Conservation (phyloP, 768 basidiomycete species). For the Mycena galericulata region DNA sequence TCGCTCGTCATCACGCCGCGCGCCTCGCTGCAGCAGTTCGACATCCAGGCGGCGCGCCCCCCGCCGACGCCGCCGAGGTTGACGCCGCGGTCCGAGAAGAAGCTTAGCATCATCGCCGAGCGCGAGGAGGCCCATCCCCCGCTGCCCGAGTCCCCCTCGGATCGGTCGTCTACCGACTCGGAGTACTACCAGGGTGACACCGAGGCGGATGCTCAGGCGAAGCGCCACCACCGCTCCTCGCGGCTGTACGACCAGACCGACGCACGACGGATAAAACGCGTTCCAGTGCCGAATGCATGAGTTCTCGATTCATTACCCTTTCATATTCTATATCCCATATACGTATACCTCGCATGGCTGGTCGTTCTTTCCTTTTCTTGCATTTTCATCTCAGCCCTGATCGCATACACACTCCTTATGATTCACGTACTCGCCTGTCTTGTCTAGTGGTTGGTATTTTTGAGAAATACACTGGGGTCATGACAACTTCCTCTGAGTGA, state of each 20-base stretch:
- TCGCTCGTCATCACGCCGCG: constrained; percentile 17
- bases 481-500: too few relatives aligned
- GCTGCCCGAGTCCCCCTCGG: neutral
- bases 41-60: constrained; percentile 9
- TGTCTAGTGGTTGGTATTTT: constrained; percentile 9
- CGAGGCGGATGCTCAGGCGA: constrained; percentile 18
- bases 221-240: constrained; percentile 18
- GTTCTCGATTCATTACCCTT: neutral
- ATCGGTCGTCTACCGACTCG: constrained; percentile 25
- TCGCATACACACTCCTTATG: constrained; percentile 2
- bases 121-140: constrained; percentile 20
- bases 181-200: constrained; percentile 30
- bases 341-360: constrained; percentile 7
- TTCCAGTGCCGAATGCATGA: constrained; percentile 29
- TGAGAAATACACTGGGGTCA: constrained; percentile 12
- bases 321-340: neutral
- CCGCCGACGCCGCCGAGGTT: constrained; percentile 13
- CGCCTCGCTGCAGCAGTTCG: neutral
- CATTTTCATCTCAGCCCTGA: constrained; percentile 2
- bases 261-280: constrained; percentile 20
- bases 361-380: constrained; percentile 24
- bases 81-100: constrained; percentile 25
- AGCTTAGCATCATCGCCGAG: constrained; percentile 35
- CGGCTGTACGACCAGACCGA: constrained; percentile 8
- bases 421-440: neutral